Evolutionary conservation across 2,329 filamentous ascomycete genomes (phyloP).

Genomic region (Sporothrix humicola): DNA sequence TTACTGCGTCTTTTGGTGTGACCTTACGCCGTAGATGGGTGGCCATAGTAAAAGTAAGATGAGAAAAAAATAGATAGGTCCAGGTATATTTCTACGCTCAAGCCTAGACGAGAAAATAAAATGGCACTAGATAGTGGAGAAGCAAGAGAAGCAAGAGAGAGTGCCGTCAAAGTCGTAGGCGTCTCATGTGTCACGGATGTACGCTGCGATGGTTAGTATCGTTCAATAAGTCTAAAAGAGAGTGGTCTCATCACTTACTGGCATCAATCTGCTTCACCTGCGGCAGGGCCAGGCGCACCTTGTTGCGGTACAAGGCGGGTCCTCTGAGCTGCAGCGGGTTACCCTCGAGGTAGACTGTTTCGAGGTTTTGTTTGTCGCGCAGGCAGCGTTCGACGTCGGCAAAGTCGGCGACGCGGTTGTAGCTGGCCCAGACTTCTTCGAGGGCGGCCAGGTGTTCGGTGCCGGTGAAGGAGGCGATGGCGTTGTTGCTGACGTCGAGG

Average conservation of each 20-base stretch:
- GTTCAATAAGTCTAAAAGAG: too few relatives aligned
- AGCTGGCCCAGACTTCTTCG: conserved; percentile 93
- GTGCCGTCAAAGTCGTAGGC: neutral
- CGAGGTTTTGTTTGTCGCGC: conserved; percentile 76
- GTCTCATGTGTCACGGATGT: conserved; percentile 14
- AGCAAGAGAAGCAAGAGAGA: neutral
- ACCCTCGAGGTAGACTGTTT: conserved; percentile 95
- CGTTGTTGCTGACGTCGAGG: conserved; percentile 89
- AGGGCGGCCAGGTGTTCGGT: conserved; percentile 71
- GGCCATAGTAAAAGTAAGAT: neutral
- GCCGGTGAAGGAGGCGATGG: conserved; percentile 75
- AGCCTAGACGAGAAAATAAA: neutral
- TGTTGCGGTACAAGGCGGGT: conserved; percentile 91
- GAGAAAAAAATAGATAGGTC: neutral
- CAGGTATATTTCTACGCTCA: neutral
- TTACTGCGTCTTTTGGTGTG: neutral
- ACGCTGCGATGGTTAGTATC: conserved; percentile 3
- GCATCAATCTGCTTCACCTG: conserved; percentile 94
- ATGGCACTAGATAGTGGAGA: neutral
- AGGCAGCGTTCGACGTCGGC: conserved; percentile 79
- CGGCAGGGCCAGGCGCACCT: conserved; percentile 84
- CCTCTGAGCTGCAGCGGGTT: conserved; percentile 82
- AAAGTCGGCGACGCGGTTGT: conserved; percentile 82
- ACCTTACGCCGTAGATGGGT: neutral
- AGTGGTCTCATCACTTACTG: conserved; percentile 78